phyloP scores from a whole-genome alignment of 2,329 filamentous ascomycete genomes.

The Aspergillus neotritici region DNA sequence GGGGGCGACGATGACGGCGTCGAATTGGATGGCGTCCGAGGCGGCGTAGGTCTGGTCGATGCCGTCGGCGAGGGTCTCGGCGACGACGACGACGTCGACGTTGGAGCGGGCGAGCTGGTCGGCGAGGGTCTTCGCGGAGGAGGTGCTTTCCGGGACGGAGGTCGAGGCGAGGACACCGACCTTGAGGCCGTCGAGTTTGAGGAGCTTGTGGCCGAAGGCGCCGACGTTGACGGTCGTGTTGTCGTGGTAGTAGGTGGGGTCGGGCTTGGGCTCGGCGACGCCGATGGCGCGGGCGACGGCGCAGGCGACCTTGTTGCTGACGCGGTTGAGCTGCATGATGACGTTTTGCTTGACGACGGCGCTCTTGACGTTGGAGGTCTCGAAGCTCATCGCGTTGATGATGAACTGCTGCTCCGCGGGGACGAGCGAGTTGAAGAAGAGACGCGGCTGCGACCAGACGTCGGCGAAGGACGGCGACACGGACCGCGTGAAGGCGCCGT shows the following conservation, averaged over 20 bases:
- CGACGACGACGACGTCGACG: conserved; percentile 56
- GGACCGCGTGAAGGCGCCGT: conserved; percentile 52
- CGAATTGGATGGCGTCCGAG: conserved; percentile 49
- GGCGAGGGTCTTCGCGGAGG: conserved; percentile 49
- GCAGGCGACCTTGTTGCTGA: conserved; percentile 61
- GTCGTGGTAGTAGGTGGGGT: conserved; percentile 61
- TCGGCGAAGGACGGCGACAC: conserved; percentile 63
- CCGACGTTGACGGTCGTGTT: conserved; percentile 60
- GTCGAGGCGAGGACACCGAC: conserved; percentile 58
- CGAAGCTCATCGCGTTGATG: conserved; percentile 68
- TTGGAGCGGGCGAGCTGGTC: conserved; percentile 36
- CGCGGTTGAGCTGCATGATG: conserved; percentile 61
- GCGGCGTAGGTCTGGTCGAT: conserved; percentile 61
- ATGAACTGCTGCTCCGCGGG: conserved; percentile 64
- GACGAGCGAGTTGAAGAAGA: conserved; percentile 68
- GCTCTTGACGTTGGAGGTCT: conserved; percentile 57
- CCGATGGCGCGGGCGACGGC: conserved; percentile 61
- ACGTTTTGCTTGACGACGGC: conserved; percentile 58
- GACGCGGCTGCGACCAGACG: conserved; percentile 64
- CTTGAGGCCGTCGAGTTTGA: conserved; percentile 57
- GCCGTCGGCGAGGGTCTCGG: conserved; percentile 50
- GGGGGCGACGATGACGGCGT: conserved; percentile 52
- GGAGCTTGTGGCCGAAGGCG: conserved; percentile 54
- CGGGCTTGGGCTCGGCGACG: conserved; percentile 52
- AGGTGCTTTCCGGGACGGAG: conserved; percentile 39